A percentile compares a stretch with the other conserved stretches of the same genome.
Conservation (phyloP, 768 basidiomycete genomes). For the Tricholoma matsutake region DNA sequence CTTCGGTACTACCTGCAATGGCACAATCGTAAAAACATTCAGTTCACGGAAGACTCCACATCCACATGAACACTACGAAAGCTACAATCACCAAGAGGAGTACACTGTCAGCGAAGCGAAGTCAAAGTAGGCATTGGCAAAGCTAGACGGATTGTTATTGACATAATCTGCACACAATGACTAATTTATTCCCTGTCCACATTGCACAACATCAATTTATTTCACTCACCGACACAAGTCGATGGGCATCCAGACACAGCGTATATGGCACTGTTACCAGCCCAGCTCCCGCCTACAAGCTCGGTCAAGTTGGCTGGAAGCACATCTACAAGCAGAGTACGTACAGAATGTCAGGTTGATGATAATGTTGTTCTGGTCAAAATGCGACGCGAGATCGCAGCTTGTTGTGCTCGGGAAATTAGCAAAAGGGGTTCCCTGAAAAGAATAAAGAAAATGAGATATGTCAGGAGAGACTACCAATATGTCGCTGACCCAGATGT, state of each 20-base stretch:
- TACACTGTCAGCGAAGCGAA: constrained; percentile 52
- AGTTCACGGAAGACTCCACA: background rate
- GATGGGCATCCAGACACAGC: constrained; percentile 49
- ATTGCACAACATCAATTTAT: background rate
- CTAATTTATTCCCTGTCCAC: background rate
- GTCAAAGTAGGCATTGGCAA: constrained; percentile 64
- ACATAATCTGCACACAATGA: constrained; percentile 44
- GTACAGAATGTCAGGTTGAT: constrained; percentile 53
- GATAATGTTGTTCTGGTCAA: constrained; percentile 57
- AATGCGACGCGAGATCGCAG: constrained; percentile 58
- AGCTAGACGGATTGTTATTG: constrained; percentile 58
- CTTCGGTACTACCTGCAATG: too few relatives aligned
- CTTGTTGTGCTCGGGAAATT: constrained; percentile 52
- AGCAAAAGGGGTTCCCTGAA: constrained; percentile 53
- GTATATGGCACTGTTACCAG: constrained; percentile 40
- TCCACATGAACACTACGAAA: background rate
- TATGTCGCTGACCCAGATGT: constrained; percentile 46
- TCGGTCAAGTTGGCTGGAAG: background rate
- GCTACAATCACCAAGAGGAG: constrained; percentile 1
- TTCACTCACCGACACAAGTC: constrained; percentile 50
- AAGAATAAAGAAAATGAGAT: too few relatives aligned
- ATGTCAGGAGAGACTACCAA: background rate
- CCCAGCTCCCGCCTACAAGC: constrained; percentile 50
- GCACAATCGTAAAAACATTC: too few relatives aligned
- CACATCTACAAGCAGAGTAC: background rate